phyloP scores from a whole-genome alignment of 1,284 basidiomycete genomes.

The Ceratobasidium theobromae region DNA sequence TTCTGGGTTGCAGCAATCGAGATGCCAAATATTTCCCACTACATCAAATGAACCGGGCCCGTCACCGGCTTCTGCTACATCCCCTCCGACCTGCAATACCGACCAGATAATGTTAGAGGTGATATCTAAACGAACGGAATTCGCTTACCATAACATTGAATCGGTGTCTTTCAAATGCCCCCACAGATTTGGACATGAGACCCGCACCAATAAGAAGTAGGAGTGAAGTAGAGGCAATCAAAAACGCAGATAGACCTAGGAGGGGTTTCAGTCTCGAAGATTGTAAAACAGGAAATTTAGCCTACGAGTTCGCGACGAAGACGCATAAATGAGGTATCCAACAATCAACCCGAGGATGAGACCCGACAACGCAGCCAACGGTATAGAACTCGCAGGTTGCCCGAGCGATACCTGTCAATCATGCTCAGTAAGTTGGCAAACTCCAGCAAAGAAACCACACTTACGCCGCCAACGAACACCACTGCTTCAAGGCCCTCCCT shows the following conservation, averaged over 20 bases:
- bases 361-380: conserved; percentile 83
- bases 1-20: conserved; percentile 79
- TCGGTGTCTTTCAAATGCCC: conserved; percentile 66
- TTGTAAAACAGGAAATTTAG: neutral
- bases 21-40: conserved; percentile 81
- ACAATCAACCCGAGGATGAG: conserved; percentile 69
- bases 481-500: conserved; percentile 92
- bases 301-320: conserved; percentile 70
- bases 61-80: conserved; percentile 40
- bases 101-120: neutral
- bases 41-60: conserved; percentile 62
- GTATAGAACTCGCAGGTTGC: conserved; percentile 77
- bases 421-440: neutral
- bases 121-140: neutral
- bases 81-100: conserved; percentile 8
- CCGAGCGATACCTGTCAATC: conserved; percentile 65
- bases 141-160: conserved; percentile 55
- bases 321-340: conserved; percentile 72
- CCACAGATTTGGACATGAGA: conserved; percentile 73
- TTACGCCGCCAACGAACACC: conserved; percentile 84
- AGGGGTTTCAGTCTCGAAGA: neutral
- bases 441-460: conserved; percentile 32
- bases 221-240: conserved; percentile 85
- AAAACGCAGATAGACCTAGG: conserved; percentile 73
- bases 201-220: conserved; percentile 89